A percentile compares a stretch with the other conserved stretches of the same genome.
These are phyloP conservation scores for Coniella vitis DNA, from an alignment of 2,329 filamentous ascomycete genomes.

Conservation along the genomic window DNA sequence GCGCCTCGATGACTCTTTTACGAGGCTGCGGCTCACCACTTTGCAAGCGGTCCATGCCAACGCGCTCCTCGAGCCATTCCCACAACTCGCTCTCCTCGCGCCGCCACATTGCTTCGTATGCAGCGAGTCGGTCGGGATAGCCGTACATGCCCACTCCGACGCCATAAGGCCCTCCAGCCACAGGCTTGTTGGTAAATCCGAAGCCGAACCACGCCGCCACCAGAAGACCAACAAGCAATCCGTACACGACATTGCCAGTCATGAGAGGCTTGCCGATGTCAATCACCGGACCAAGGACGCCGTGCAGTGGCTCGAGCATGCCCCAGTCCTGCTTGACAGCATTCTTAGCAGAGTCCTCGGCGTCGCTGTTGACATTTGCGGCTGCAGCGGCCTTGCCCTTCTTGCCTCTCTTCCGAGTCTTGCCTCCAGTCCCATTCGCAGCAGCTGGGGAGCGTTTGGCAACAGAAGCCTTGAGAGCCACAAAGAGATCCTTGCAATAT, in stretches of 20 bases:
- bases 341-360: conserved; percentile 34
- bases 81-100: conserved; percentile 82
- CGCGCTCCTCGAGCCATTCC: conserved; percentile 87
- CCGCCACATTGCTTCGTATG: conserved; percentile 91
- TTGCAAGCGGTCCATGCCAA: conserved; percentile 59
- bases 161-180: conserved; percentile 30
- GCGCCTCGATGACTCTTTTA: conserved; percentile 45
- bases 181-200: conserved; percentile 37
- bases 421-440: conserved; percentile 39
- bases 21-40: conserved; percentile 33
- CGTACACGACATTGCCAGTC: conserved; percentile 70
- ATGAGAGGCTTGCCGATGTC: conserved; percentile 66
- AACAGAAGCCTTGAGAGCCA: conserved; percentile 66
- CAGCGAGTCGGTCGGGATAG: conserved; percentile 62
- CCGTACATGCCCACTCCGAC: conserved; percentile 33
- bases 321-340: conserved; percentile 59
- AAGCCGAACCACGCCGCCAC: conserved; percentile 69
- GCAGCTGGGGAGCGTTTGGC: conserved; percentile 50
- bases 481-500: conserved; percentile 75
- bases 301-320: conserved; percentile 68
- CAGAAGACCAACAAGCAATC: conserved; percentile 65
- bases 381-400: conserved; percentile 42
- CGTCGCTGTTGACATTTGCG: conserved; percentile 34
- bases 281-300: conserved; percentile 60
- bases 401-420: conserved; percentile 57